Base-by-base conservation (phyloP, 2,329 filamentous ascomycete species). In the Grosmannia clavigera region DNA sequence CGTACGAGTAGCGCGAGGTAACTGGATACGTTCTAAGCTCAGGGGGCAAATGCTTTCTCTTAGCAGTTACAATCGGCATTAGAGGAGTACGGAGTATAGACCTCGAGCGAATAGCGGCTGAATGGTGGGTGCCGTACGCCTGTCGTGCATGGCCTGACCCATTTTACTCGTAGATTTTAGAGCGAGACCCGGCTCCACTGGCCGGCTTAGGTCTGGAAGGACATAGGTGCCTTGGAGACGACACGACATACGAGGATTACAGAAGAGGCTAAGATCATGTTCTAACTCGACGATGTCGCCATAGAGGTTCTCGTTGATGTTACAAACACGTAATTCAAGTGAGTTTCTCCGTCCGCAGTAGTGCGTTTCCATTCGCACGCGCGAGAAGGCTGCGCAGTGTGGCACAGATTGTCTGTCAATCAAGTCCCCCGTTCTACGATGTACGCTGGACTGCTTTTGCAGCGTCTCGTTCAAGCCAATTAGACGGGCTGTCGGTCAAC, bases 241-340 rank as follows among this genome's bases (percentile, higher is more conserved):
- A 35, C 52, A 55, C 29, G 31, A 35, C 52, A 35, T 51, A 51
- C 48, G 48, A 51, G 48, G 9, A 11, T n/a, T n/a, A n/a, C 19
- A 46, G 43, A 46, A n/a, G 43, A 19, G 43, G 43, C 43, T 46
- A 46, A n/a, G 16, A 46, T n/a, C 43, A 19, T 19, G 43, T 46
- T 19, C 43, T n/a, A 46, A n/a, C 5, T 46, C 43, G 54, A 19
- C 19, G 10, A 57, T 57, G 55, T 51, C 55, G 55, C 55, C 55
- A 57, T 57, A 16, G 48, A 46, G 55, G 43, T 57, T 51, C 27
- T 29, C n/a, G 55, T 57, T 57, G 55, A 43, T 57, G 55, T 57
- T 57, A 29, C 27, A 11, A 50, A 43, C 48, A 43, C 40, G 40
- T 43, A 43, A 43, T 43, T 14, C 14, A 43, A 40, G 12, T 7